A percentile compares a stretch with the other conserved stretches of the same genome.
These are phyloP conservation scores for Fraxinus sp. DNA, from an alignment of 305 asterid species.

Conservation along the genomic window DNA sequence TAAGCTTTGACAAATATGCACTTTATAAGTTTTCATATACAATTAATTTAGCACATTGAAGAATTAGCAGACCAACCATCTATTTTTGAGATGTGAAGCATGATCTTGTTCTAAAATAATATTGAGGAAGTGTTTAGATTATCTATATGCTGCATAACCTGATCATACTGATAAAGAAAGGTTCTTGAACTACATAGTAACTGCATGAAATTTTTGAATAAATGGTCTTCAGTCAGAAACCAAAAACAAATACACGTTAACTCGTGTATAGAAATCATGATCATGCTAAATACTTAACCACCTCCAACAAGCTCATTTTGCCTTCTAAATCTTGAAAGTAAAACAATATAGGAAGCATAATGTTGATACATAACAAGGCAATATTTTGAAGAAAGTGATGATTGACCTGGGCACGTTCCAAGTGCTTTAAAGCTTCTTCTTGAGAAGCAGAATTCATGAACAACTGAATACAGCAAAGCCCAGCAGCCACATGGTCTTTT, in stretches of 20 bases:
- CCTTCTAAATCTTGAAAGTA: slow-evolving; percentile 16
- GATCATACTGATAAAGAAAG: neutral
- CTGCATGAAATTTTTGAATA: neutral
- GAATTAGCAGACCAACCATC: neutral
- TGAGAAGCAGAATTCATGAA: slow-evolving; percentile 91
- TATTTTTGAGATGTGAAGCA: neutral
- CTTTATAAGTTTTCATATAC: neutral
- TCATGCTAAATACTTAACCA: neutral
- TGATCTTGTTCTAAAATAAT: neutral
- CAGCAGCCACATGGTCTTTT: slow-evolving; percentile 94
- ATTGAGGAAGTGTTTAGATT: neutral
- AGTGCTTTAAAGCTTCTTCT: slow-evolving; percentile 84
- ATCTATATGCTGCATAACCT: slow-evolving; percentile 3
- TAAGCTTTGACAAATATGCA: neutral
- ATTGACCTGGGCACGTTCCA: slow-evolving; percentile 82
- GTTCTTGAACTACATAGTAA: neutral
- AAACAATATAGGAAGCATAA: slow-evolving; percentile 13
- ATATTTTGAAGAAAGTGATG: neutral
- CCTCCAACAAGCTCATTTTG: slow-evolving; percentile 2
- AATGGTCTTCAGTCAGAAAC: neutral
- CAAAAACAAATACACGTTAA: neutral
- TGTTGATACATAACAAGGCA: slow-evolving; percentile 14
- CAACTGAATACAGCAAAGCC: slow-evolving; percentile 94
- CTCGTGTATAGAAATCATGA: neutral
- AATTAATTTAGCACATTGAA: neutral